Evolutionary conservation across 2,329 filamentous ascomycete genomes (phyloP), one percentile per base, ranked within the genome.

Genomic region (Ophiostoma ips): DNA sequence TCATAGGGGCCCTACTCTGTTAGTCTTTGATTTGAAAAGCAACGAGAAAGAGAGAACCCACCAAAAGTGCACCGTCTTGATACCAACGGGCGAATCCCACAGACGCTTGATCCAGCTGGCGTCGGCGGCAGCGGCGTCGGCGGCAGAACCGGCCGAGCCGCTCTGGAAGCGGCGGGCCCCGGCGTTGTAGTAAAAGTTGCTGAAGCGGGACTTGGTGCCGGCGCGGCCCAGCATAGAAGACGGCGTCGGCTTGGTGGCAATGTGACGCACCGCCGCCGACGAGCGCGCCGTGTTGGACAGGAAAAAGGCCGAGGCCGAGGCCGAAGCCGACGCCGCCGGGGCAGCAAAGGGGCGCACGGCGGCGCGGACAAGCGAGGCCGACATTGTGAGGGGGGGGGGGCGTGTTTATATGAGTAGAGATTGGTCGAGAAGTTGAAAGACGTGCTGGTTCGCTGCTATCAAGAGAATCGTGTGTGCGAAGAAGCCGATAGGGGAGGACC

Each of bases 1-100:
- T 95, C 58, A 95, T 82, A 52, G 90, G 90, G 41, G 90, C 89
- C 87, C 86, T 90, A 58, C 16, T 15, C 4, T 5, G 41, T 48
- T 33, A 46, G 45, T 5, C 6, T 28, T 8, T 3, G n/a, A n/a
- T 11, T 24, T 11, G 7, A 48, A 19, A 7, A 18, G 13, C 7
- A 9, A 37, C 16, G 30, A 31, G 24, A 10, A 40, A 18, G 12
- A 45, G 12, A 12, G 16, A 24, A 62, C 74, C 57, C 72, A 90
- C 90, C 92, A 98, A 72, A 98, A 98, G 69, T 98, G 92, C 61
- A 98, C 92, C 55, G 92, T 98, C 82, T 88, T 88, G 59, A 89
- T 59, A 48, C 86, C 86, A 56, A 89, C 68, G 55, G 85, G 84
- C 66, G 83, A 87, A 66, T 87, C 79, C 83, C 83, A 88, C 74